Evolutionary conservation across 148 eudicot species (phyloP).

Genomic region (Rheum nobile): DNA sequence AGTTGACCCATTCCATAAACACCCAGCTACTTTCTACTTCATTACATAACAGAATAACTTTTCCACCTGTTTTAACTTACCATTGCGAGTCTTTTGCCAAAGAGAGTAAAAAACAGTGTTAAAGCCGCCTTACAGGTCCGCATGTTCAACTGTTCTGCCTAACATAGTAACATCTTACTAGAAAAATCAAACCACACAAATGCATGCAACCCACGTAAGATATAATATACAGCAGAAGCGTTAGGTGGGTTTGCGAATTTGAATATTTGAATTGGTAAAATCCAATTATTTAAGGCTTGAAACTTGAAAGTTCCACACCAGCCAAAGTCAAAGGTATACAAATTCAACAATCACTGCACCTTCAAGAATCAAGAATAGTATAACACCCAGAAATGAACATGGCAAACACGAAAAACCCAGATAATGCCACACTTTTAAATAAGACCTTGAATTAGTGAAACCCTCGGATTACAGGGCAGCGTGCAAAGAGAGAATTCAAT

Average conservation of each 20-base stretch:
- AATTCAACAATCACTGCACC: not conserved
- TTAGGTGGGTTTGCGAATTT: not conserved
- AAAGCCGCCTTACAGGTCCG: constrained; percentile 5
- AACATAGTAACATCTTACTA: not conserved
- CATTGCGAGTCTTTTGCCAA: not conserved
- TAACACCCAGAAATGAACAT: not conserved
- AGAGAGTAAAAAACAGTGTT: not conserved
- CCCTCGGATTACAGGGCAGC: not conserved
- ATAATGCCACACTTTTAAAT: not conserved
- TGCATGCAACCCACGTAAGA: constrained; percentile 3
- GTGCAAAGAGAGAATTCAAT: not conserved
- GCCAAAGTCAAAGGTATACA: constrained; percentile 3
- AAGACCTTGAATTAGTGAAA: too few species aligned
- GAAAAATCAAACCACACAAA: not conserved
- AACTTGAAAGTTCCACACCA: not conserved
- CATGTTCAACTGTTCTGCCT: not conserved
- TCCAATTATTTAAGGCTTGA: not conserved
- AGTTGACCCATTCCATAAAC: not conserved
- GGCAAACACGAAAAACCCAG: not conserved
- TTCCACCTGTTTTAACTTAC: not conserved
- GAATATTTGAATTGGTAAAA: not conserved
- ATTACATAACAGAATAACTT: not conserved
- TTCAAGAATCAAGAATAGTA: not conserved
- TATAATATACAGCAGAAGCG: not conserved
- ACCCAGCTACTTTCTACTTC: not conserved